Conservation (phyloP, 352 stramenopile species). For the Pythium vanterpoolii region DNA sequence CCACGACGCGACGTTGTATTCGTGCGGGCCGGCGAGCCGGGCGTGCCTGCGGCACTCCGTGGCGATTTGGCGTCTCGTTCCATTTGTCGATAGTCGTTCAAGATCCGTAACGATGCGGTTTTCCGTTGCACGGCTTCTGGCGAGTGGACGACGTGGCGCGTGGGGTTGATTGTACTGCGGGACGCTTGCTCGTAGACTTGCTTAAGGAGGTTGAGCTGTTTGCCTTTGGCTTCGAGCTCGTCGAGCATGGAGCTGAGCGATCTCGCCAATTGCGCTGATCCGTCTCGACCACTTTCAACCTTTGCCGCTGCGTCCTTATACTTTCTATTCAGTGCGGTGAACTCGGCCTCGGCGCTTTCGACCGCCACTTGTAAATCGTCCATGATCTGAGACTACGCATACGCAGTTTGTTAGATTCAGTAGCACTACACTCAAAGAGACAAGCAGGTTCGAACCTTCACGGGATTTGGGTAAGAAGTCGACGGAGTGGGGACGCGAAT, state of each 20-base stretch:
- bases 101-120: constrained; percentile 56
- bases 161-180: constrained; percentile 56
- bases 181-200: constrained; percentile 55
- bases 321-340: constrained; percentile 37
- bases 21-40: constrained; percentile 6
- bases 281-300: constrained; percentile 3
- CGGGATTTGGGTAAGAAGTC: constrained; percentile 42
- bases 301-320: constrained; percentile 17
- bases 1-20: constrained; percentile 10
- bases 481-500: constrained; percentile 39
- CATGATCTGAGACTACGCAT: constrained; percentile 45
- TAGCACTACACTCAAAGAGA: not conserved
- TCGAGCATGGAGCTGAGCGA: constrained; percentile 46
- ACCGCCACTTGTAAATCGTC: constrained; percentile 44
- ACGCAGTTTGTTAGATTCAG: not conserved
- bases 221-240: constrained; percentile 62
- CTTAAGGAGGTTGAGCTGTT: constrained; percentile 64
- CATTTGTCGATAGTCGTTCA: constrained; percentile 67
- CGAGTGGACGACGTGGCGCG: constrained; percentile 44
- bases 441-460: constrained; percentile 37
- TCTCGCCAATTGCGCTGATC: constrained; percentile 35
- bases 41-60: not conserved
- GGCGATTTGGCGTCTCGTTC: constrained; percentile 37
- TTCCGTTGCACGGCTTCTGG: constrained; percentile 58
- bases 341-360: constrained; percentile 39